Evolutionary conservation across 768 basidiomycete genomes (phyloP), one percentile per base, ranked within the genome.

Genomic region (Leccinum disarticulatum): DNA sequence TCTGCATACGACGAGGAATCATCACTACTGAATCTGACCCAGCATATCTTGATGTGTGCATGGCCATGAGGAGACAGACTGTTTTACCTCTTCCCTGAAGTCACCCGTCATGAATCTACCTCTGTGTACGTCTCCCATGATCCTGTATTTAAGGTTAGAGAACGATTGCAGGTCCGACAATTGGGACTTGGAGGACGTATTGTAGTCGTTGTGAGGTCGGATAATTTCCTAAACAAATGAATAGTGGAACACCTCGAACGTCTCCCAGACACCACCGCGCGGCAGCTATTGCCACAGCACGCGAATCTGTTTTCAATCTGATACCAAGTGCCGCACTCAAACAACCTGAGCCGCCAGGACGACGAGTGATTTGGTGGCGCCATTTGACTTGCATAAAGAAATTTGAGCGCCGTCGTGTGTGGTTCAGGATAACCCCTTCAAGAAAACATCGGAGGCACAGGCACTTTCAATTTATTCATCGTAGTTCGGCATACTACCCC

Each of bases 1-100:
- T 81, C 60, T 66, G 77, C 59, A 64, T 77, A 55, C 70, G 76
- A 48, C 75, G 75, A 27, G 79, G 78, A 15, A 52, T 66, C 6
- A 60, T 67, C 43, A 66, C 63, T 1, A 66, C 69, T 4, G 65
- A 70, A 54, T 67, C 67, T 17, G 70, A 72, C 14, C 46, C 59
- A 3, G 59, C 28, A 5, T 74, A 65, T 52, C 61, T 68, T 1
- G 70, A 66, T 9, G 22, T 74, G 25, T 74, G 70, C 33, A 57
- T 64, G 66, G 60, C 63, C 4, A 60, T 72, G 55, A 65, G 58
- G 25, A 59, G 55, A 35, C 61, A 66, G 1, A 43, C 31, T 28
- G 38, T 66, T 25, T 56, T 72, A 14, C 71, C 70, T 35, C 49
- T 63, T 22, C 70, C 70, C 13, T 70, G 52, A 65, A 36, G 25